Conservation (phyloP, 129 eudicot genomes). For the Arctium minus region DNA sequence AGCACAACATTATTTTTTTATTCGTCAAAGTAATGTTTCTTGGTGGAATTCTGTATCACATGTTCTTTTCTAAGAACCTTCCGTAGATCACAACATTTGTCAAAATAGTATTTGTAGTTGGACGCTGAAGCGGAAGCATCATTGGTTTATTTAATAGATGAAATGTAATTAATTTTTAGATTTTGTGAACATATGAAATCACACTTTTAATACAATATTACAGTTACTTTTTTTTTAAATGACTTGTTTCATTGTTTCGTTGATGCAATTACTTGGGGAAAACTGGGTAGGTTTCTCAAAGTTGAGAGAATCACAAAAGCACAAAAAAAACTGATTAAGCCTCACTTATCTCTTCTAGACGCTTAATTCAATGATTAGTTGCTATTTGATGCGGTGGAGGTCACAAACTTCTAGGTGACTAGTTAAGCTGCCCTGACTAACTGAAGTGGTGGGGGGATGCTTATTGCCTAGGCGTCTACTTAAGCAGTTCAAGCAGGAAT, state of each 20-base stretch:
- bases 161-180: neutral
- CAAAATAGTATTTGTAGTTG: neutral
- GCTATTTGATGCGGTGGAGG: too few relatives aligned
- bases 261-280: neutral
- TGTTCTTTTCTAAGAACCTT: slow-evolving; percentile 1
- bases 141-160: neutral
- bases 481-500: too few relatives aligned
- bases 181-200: slow-evolving; percentile 5
- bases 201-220: neutral
- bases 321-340: too few relatives aligned
- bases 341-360: too few relatives aligned
- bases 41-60: neutral
- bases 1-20: neutral
- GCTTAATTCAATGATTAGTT: too few relatives aligned
- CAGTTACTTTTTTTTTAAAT: neutral
- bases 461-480: too few relatives aligned
- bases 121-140: neutral
- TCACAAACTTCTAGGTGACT: too few relatives aligned
- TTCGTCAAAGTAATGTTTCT: neutral
- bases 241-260: neutral
- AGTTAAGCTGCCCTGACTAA: too few relatives aligned
- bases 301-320: too few relatives aligned
- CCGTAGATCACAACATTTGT: slow-evolving; percentile 5
- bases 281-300: neutral
- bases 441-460: too few relatives aligned